Conservation (phyloP, 2,329 filamentous ascomycete species). For the Alternaria arbusti region DNA sequence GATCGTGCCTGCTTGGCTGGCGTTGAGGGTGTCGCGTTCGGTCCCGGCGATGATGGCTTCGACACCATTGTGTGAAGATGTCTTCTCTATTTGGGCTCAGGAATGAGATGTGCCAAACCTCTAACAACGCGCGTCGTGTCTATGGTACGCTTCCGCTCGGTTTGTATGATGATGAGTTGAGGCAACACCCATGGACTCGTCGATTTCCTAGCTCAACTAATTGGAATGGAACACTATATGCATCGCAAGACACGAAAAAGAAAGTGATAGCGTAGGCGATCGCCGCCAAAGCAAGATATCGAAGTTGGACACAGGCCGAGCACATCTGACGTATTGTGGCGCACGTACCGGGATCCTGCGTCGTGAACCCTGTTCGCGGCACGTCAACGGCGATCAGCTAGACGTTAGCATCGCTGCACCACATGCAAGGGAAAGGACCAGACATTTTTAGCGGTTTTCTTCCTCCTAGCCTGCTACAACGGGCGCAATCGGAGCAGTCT, state of each 20-base stretch:
- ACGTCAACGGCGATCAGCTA: slow-evolving; percentile 26
- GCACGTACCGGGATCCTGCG: slow-evolving; percentile 25
- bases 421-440: background rate
- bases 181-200: background rate
- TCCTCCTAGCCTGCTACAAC: background rate
- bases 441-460: background rate
- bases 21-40: slow-evolving; percentile 24
- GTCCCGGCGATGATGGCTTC: slow-evolving; percentile 33
- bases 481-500: background rate
- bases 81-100: background rate
- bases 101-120: background rate
- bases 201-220: background rate
- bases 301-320: slow-evolving; percentile 34
- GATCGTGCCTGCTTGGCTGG: slow-evolving; percentile 30
- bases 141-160: background rate
- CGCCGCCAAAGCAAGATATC: slow-evolving; percentile 35
- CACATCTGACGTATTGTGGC: slow-evolving; percentile 45
- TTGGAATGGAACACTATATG: background rate
- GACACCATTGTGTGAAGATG: slow-evolving; percentile 26
- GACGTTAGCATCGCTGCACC: slow-evolving; percentile 4
- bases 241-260: background rate
- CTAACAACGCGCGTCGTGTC: background rate
- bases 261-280: background rate
- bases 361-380: slow-evolving; percentile 21
- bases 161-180: background rate